phyloP scores from a whole-genome alignment of 176 grass and related monocot genomes.

The Bothriochloa decipiens region DNA sequence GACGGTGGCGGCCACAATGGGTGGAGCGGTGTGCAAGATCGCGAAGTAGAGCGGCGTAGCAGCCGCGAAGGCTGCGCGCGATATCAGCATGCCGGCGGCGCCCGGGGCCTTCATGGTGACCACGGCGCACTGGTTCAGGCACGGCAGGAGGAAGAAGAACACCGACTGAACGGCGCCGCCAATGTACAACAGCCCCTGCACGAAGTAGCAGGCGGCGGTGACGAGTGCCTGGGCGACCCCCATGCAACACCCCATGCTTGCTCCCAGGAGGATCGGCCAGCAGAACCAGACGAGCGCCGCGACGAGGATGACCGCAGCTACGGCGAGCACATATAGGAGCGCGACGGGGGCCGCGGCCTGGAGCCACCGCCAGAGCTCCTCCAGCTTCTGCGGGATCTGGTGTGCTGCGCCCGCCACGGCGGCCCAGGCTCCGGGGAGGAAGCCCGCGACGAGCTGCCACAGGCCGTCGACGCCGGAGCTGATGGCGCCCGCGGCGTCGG shows the following conservation, averaged over 20 bases:
- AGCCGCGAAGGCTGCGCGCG: constrained; percentile 12
- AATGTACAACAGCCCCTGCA: neutral
- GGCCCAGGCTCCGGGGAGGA: too few relatives aligned
- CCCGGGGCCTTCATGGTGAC: constrained; percentile 41
- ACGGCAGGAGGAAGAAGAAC: neutral
- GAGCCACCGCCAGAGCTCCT: neutral
- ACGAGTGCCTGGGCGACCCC: neutral
- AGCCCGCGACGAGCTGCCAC: too few relatives aligned
- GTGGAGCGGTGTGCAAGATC: neutral
- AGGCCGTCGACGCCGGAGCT: too few relatives aligned
- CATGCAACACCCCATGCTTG: neutral
- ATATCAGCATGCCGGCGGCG: constrained; percentile 6
- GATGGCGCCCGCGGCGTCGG: too few relatives aligned
- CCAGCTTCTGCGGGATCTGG: neutral
- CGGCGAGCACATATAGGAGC: neutral
- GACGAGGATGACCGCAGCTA: neutral
- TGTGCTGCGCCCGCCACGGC: neutral
- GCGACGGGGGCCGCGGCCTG: neutral
- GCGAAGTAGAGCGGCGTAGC: neutral
- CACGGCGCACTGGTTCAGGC: neutral
- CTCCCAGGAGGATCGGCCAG: neutral
- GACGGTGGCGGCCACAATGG: neutral
- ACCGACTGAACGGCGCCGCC: accelerated
- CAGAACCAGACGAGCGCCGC: neutral
- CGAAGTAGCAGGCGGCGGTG: neutral